Base-by-base conservation (phyloP, 306 rosid genomes). In the Cucumis hystrix region DNA sequence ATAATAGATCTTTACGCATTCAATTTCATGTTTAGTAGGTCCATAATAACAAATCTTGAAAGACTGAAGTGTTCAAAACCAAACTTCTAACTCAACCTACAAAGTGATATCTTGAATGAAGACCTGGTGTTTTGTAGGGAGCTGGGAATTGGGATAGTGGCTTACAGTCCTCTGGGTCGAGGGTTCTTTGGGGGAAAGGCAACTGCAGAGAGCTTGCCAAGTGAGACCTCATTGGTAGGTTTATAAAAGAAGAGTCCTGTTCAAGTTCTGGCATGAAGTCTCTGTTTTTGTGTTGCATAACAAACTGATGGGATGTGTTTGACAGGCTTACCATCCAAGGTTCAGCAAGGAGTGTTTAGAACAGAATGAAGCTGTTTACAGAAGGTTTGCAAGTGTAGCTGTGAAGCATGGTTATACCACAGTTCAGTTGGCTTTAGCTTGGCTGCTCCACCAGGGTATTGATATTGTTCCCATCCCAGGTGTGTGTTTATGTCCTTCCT, bases 91-190 rank as follows among this genome's bases (percentile, higher is more conserved):
- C 13, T 61, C 40, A 61, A 28, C 8, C 35, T 23, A 58, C 64
- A 23, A 59, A 59, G 64, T 28, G 6, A 28, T 28, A 61, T 61
- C 40, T 61, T 28, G 67, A 61, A 16, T 4, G 49, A 39, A 33
- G 69, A 8, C 45, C 0, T 9, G 49, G 71, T 43, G 56, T 21
- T 30, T 49, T 83, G 17, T 81, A 89, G 94, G 86, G 91, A 93
- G 66, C 92, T 90, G 73, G 94, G 96, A 30, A 87, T 89, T 62
- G 98, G 96, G 74, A 85, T 89, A 78, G 98, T 86, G 52, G 89
- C 98, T 3, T 90, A 87, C 59, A 86, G 96, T 72, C 96, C 96
- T 77, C 92, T 92, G 60, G 94, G 98, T 11, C 85, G 89, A 37
- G 96, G 92, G 1, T 89, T 90, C 66, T 89, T 92, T 33, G 96